Conservation (phyloP, 306 rosid species). For the Luffa acutangula region DNA sequence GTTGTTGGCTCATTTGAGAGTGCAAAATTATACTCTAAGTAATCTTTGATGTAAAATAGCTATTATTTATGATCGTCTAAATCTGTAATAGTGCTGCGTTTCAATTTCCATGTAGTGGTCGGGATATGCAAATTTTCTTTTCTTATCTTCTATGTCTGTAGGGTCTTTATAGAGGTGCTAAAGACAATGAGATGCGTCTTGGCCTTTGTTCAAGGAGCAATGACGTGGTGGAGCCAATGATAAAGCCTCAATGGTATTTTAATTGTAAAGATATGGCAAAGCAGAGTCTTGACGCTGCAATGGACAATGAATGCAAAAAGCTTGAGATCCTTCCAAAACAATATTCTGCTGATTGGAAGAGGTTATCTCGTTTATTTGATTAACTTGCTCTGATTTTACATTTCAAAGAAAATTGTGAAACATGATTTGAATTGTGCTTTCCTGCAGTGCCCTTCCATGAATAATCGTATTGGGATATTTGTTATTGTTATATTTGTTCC, state of each 20-base stretch:
- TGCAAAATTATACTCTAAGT: neutral
- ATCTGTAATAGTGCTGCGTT: neutral
- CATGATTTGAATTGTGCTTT: neutral
- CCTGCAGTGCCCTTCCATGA: neutral
- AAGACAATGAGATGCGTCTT: constrained; percentile 87
- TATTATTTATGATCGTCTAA: neutral
- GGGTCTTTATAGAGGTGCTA: constrained; percentile 83
- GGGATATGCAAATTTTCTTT: neutral
- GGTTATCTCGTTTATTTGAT: constrained; percentile 17
- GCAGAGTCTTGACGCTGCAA: constrained; percentile 65
- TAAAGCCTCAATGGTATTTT: constrained; percentile 94
- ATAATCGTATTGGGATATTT: neutral
- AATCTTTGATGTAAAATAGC: neutral
- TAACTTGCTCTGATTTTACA: neutral
- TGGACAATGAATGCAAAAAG: constrained; percentile 46
- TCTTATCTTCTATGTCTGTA: constrained; percentile 16
- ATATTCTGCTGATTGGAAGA: constrained; percentile 84
- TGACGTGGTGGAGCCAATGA: constrained; percentile 90
- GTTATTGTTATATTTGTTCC: neutral
- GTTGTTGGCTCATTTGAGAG: neutral
- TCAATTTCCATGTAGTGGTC: neutral
- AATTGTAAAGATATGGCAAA: constrained; percentile 55
- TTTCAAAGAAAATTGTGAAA: neutral
- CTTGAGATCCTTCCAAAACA: constrained; percentile 74
- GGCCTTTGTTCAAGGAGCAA: constrained; percentile 86